Base-by-base conservation (phyloP, 2,329 filamentous ascomycete genomes). In the Xylariaceae sp. region DNA sequence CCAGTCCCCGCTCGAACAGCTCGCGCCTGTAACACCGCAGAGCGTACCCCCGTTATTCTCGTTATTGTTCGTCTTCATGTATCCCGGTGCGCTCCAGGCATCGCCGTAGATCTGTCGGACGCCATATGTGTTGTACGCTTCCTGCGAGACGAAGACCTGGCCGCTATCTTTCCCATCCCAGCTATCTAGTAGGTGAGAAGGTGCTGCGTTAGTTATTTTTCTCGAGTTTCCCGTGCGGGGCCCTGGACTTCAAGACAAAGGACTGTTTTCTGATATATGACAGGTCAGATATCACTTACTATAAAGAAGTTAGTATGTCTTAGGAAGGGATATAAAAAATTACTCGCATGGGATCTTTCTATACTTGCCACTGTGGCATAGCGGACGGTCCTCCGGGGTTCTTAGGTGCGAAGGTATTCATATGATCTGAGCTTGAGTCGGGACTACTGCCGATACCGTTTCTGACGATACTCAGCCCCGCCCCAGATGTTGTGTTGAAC, bases 71-170 rank as follows among this genome's bases (percentile, higher is more conserved):
- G 67, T 69, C 63, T 74, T 74, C 72, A 74, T 73, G 53, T 7
- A 55, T 0, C 70, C 71, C 1, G 71, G 71, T 2, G 72, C 71
- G 39, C 65, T 69, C 72, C 72, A 74, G 14, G 72, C 70, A 59
- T 75, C 69, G 4, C 67, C 68, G 41, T 71, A 70, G 39, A 71
- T 65, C 39, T 64, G 64, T 34, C 55, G 54, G 10, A 69, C 66
- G 6, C 66, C 68, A 19, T 69, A 70, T 9, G 60, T 63, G 7
- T 66, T 57, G 44, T 63, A 61, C 10, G 76, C 76, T 60, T 76
- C 69, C 59, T 78, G 66, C 14, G 72, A 70, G 10, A 80, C 58
- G 59, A 70, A 78, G 3, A 80, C 59, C 62, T 80, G 77, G 6
- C 73, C 73, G 11, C 65, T 67, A 51, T 77, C 71, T 48, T 73